Evolutionary conservation across 2,329 filamentous ascomycete genomes (phyloP).

Genomic region (Pleurostoma richardsiae): DNA sequence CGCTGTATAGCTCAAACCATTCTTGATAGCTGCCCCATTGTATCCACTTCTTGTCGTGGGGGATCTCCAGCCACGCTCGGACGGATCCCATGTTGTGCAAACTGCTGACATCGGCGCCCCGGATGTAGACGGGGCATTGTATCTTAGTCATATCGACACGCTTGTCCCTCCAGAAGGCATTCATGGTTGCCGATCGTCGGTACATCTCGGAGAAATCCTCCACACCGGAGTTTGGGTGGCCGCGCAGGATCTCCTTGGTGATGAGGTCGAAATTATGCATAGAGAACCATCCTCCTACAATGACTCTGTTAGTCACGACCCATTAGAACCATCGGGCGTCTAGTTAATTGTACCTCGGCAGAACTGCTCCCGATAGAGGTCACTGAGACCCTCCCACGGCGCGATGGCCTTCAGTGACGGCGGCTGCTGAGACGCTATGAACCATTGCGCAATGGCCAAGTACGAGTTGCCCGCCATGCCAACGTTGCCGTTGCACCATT

Average conservation of each 20-base stretch:
- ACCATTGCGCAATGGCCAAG: slow-evolving; percentile 13
- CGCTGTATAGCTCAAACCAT: slow-evolving; percentile 36
- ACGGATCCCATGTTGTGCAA: slow-evolving; percentile 30
- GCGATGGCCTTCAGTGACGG: slow-evolving; percentile 9
- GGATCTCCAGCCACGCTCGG: slow-evolving; percentile 27
- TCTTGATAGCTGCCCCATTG: slow-evolving; percentile 31
- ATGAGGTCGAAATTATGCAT: slow-evolving; percentile 37
- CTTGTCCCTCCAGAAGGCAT: slow-evolving; percentile 31
- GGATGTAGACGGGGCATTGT: slow-evolving; percentile 26
- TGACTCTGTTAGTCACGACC: too few species aligned
- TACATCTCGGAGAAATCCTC: slow-evolving; percentile 38
- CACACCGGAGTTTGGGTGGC: slow-evolving; percentile 17
- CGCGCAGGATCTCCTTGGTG: slow-evolving; percentile 28
- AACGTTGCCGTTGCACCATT: slow-evolving; percentile 23
- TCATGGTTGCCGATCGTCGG: slow-evolving; percentile 22
- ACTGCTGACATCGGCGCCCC: slow-evolving; percentile 22
- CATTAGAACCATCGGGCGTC: too few species aligned
- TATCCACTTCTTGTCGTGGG: slow-evolving; percentile 32
- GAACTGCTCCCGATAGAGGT: slow-evolving; percentile 41
- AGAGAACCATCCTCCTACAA: slow-evolving; percentile 21
- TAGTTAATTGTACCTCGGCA: slow-evolving; percentile 22
- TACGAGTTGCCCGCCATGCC: slow-evolving; percentile 25
- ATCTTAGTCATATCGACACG: slow-evolving; percentile 26
- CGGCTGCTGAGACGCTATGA: slow-evolving; percentile 7
- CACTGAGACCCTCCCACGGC: slow-evolving; percentile 38